These are phyloP conservation scores for Phytophthora pisi DNA, from an alignment of 352 stramenopile species.

Conservation along the genomic window DNA sequence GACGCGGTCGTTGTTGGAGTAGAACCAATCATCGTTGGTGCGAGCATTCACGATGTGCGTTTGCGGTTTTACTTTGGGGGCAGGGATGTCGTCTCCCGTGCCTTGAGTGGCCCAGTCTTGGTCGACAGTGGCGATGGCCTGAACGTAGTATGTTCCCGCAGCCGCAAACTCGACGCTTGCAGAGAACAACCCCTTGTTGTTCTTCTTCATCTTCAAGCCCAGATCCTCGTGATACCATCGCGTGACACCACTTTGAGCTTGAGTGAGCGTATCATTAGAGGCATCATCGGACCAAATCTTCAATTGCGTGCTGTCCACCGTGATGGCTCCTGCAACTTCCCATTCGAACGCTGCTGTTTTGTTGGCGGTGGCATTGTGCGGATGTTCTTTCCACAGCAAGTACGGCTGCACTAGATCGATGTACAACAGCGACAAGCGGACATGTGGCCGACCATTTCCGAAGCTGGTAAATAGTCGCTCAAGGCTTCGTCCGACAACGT, in stretches of 20 bases:
- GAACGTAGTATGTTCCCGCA: conserved; percentile 61
- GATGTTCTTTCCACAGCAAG: conserved; percentile 56
- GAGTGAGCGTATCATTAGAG: conserved; percentile 40
- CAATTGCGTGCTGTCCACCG: conserved; percentile 64
- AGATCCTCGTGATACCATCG: conserved; percentile 70
- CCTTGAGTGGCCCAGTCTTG: conserved; percentile 68
- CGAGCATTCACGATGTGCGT: conserved; percentile 78
- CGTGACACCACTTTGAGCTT: conserved; percentile 51
- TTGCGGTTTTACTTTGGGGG: conserved; percentile 63
- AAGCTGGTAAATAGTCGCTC: conserved; percentile 47
- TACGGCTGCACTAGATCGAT: conserved; percentile 96
- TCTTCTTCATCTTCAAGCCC: conserved; percentile 30
- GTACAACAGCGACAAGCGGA: conserved; percentile 90
- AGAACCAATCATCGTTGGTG: conserved; percentile 61
- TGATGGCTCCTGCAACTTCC: conserved; percentile 64
- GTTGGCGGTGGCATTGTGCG: conserved; percentile 12
- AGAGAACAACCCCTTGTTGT: conserved; percentile 69
- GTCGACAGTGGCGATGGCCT: conserved; percentile 65
- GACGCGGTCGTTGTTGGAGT: conserved; percentile 54
- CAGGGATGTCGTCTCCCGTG: conserved; percentile 32
- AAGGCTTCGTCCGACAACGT: conserved; percentile 53
- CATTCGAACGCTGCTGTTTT: conserved; percentile 44
- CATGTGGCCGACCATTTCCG: conserved; percentile 85
- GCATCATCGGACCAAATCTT: conserved; percentile 41
- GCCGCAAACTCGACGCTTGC: conserved; percentile 42